Base-by-base conservation (phyloP, 2,329 filamentous ascomycete species). In the Talaromyces sp. region DNA sequence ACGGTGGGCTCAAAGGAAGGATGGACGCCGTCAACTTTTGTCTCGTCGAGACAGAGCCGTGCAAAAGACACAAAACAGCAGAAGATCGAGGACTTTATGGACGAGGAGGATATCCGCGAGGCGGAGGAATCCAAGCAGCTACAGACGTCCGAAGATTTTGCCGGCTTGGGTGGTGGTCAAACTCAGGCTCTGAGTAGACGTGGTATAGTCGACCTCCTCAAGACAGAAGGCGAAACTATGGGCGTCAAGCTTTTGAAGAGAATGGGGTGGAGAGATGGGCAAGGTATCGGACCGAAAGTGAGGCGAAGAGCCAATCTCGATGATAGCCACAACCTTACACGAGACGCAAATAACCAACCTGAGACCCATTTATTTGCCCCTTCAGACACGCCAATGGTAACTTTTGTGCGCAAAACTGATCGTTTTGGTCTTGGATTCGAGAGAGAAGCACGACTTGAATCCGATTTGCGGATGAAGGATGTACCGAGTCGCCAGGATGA, bases 1-100 rank as follows among this genome's bases (percentile, higher is more conserved):
- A 96, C 93, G 5, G 95, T 98, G 68, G 95, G 95, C 60, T 97
- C 93, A 62, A 98, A 98, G 77, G 93, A 99, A 82, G 95, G 95
- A 80, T 99, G 93, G 93, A 88, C 91, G 0, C 95, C 95, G 1
- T 88, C 91, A 23, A 89, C 91, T 0, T 99, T 98, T 75, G 88
- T 96, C 9, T 98, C 93, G 6, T 97, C 93, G 58, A 89, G 95
- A 25, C 80, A 85, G 42, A 91, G 91, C 70, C 89, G 92, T 62
- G 86, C 84, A 67, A 91, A 90, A 72, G 85, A 90, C 79, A 82
- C 81, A n/a, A 82, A 84, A 61, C 68, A 83, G 66, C 87, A 90
- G 72, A 86, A 88, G 55, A 85, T 87, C 0, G 92, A 98, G 75
- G 93, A 98, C 72, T 98, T 93, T 69, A 99, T 99, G 95, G 95